Evolutionary conservation across 495 filamentous ascomycete genomes (phyloP).

Genomic region (Xylaria intraflava): DNA sequence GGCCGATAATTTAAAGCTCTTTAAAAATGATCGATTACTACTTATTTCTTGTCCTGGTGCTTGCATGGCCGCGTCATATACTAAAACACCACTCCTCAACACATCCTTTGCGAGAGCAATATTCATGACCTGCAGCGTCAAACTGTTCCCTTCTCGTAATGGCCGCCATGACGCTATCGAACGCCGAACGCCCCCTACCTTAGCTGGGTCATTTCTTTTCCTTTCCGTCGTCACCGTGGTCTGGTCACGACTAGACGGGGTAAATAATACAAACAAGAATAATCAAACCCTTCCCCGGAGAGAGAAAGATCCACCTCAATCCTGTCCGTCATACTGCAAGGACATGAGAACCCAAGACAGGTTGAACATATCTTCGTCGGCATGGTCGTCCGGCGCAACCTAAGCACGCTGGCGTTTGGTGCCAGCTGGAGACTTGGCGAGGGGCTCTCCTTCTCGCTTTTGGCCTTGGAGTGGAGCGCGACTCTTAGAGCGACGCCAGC

Average conservation of each 20-base stretch:
- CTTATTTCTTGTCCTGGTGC: not conserved
- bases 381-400: slow-evolving; percentile 10
- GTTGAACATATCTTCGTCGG: slow-evolving; percentile 1
- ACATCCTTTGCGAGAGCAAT: not conserved
- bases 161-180: not conserved
- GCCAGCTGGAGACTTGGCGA: slow-evolving; percentile 21
- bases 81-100: not conserved
- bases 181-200: slow-evolving; percentile 10
- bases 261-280: slow-evolving; percentile 13
- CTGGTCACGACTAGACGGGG: not conserved
- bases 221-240: not conserved
- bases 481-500: slow-evolving; percentile 58
- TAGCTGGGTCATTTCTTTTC: not conserved
- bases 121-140: no score
- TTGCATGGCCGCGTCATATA: not conserved
- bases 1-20: not conserved
- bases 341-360: not conserved
- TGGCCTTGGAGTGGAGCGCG: slow-evolving; percentile 24
- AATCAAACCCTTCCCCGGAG: not conserved
- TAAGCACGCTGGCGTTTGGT: slow-evolving; percentile 35
- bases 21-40: slow-evolving; percentile 3
- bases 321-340: not conserved
- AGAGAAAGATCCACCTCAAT: not conserved
- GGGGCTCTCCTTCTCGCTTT: slow-evolving; percentile 41
- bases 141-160: slow-evolving; percentile 1